These are phyloP conservation scores for Colletotrichum coccodes DNA, from an alignment of 2,329 filamentous ascomycete genomes.

Conservation along the genomic window DNA sequence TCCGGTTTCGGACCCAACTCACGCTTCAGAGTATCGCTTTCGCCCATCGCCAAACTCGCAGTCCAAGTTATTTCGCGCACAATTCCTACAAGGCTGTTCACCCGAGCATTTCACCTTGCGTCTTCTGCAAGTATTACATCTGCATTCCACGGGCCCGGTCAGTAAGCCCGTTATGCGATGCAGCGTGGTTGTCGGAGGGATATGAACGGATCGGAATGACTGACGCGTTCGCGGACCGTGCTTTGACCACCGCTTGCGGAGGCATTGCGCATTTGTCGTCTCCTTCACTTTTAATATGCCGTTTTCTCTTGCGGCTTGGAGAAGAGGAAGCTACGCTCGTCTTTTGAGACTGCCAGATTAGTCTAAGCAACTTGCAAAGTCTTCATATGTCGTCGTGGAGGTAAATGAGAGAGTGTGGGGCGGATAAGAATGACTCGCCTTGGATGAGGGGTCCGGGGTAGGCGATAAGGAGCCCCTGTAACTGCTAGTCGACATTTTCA, in stretches of 20 bases:
- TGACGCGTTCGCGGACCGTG: conserved; percentile 31
- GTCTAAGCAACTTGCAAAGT: conserved; percentile 8
- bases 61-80: conserved; percentile 43
- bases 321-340: not conserved
- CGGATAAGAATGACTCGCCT: conserved; percentile 15
- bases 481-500: not conserved
- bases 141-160: not conserved
- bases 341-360: not conserved
- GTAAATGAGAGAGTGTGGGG: not conserved
- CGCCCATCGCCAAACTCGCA: conserved; percentile 43
- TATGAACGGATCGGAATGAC: not conserved
- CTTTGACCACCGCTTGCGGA: conserved; percentile 17
- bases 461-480: conserved; percentile 10
- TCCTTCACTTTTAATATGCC: not conserved
- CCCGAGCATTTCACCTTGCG: conserved; percentile 48
- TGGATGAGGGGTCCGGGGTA: conserved; percentile 13
- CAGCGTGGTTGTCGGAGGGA: not conserved
- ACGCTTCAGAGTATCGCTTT: conserved; percentile 33
- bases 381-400: not conserved
- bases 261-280: conserved; percentile 15
- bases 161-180: not conserved
- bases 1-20: not conserved
- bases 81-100: conserved; percentile 44
- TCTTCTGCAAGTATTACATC: conserved; percentile 39
- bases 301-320: conserved; percentile 2